Conservation (phyloP, 2,329 filamentous ascomycete genomes). For the Tricladium varicosporioides region DNA sequence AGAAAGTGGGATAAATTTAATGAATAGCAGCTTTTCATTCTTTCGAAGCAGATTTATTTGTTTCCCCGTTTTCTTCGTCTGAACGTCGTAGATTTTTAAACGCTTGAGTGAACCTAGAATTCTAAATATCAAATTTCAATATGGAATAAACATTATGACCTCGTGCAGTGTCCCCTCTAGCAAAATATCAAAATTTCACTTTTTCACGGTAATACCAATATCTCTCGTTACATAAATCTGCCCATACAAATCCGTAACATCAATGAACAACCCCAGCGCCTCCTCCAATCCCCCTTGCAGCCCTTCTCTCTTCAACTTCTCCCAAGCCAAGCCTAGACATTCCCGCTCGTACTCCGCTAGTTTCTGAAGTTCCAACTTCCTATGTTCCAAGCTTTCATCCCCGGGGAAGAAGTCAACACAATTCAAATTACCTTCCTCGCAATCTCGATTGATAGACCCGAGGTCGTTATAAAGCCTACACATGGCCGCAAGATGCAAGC, state of each 20-base stretch:
- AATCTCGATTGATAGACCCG: slow-evolving; percentile 32
- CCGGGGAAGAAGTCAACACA: slow-evolving; percentile 32
- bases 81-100: no score
- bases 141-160: no score
- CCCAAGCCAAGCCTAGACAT: neutral
- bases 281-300: no score
- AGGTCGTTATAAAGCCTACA: slow-evolving; percentile 38
- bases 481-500: slow-evolving; percentile 28
- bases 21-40: no score
- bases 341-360: slow-evolving; percentile 5
- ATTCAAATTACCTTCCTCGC: slow-evolving; percentile 34
- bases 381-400: neutral
- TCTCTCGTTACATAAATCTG: slow-evolving; percentile 14
- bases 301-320: no score
- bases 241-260: slow-evolving; percentile 15
- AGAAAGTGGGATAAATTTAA: no score
- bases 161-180: no score
- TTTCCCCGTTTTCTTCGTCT: no score
- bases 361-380: neutral
- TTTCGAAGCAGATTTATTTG: no score
- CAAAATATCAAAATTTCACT: no score
- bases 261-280: neutral
- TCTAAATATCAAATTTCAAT: no score
- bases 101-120: no score
- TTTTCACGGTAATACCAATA: slow-evolving; percentile 4